phyloP scores from a whole-genome alignment of 768 basidiomycete genomes.

The Suillus variegatus region DNA sequence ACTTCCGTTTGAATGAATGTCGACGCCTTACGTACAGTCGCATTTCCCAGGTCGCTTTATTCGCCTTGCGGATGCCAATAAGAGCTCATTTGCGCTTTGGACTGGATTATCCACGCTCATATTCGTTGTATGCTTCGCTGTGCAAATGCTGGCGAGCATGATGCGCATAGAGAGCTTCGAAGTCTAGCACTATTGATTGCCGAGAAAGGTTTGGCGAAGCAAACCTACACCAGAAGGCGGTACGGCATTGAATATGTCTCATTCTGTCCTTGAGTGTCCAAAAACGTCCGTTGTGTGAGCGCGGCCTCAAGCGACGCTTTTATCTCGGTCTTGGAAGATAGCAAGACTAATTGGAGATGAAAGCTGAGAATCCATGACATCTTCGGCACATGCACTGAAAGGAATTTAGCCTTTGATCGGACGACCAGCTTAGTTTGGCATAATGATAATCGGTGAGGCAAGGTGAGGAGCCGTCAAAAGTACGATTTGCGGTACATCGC shows the following conservation, averaged over 20 bases:
- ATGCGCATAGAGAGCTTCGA: not conserved
- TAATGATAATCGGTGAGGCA: not conserved
- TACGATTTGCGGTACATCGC: too few relatives aligned
- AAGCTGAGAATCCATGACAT: not conserved
- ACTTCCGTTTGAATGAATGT: not conserved
- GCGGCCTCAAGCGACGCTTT: not conserved
- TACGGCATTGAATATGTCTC: not conserved
- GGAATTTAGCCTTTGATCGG: not conserved
- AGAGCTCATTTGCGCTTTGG: not conserved
- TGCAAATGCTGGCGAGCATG: not conserved
- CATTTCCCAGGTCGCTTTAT: not conserved
- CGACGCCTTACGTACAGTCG: not conserved
- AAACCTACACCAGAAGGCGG: not conserved
- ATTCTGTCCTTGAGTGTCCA: not conserved
- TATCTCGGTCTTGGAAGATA: not conserved
- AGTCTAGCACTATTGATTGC: not conserved
- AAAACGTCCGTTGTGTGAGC: not conserved
- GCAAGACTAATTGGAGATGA: not conserved
- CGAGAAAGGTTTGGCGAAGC: not conserved
- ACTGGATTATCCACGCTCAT: not conserved
- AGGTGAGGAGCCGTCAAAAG: not conserved
- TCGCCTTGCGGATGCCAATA: not conserved
- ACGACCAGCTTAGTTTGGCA: too few relatives aligned
- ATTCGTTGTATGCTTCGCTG: not conserved
- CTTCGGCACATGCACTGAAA: not conserved